Percentiles rank a stretch among this genome's conserved stretches.
phyloP scores from a whole-genome alignment of 495 filamentous ascomycete genomes.

The Hyaloscypha finlandica region DNA sequence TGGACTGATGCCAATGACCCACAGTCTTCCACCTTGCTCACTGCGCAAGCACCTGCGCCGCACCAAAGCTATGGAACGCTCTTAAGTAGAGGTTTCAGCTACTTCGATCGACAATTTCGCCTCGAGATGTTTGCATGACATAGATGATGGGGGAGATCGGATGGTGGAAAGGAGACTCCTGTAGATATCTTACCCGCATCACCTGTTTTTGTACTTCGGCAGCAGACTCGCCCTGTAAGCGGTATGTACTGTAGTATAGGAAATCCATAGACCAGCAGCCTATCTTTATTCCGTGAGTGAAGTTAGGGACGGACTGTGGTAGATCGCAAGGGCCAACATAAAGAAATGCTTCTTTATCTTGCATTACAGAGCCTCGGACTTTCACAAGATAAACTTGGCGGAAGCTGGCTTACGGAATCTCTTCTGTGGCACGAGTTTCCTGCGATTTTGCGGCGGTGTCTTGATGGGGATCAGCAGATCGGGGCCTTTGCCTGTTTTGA shows the following conservation, averaged over 20 bases:
- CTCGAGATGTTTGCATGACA: conserved; percentile 13
- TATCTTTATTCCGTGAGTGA: conserved; percentile 1
- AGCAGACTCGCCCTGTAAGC: conserved; percentile 21
- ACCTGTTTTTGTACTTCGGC: conserved; percentile 30
- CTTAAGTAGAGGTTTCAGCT: conserved; percentile 70
- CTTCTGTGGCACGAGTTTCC: not conserved
- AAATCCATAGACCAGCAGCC: conserved; percentile 25
- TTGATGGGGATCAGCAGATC: conserved; percentile 6
- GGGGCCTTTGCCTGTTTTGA: not conserved
- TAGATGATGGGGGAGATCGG: conserved; percentile 23
- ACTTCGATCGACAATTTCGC: conserved; percentile 10
- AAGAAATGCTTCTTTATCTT: not conserved
- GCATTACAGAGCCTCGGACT: conserved; percentile 18
- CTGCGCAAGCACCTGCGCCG: conserved; percentile 88
- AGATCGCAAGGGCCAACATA: conserved; percentile 14
- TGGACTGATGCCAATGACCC: conserved; percentile 19
- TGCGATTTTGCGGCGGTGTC: not conserved
- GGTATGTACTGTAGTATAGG: conserved; percentile 34
- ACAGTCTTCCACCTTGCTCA: conserved; percentile 97
- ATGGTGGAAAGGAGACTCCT: conserved; percentile 13
- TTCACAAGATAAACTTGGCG: conserved; percentile 21
- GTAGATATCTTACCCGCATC: conserved; percentile 25
- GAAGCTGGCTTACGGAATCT: not conserved
- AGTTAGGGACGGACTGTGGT: not conserved
- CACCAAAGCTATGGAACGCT: conserved; percentile 87